These are phyloP conservation scores for Cercospora nicotianae DNA, from an alignment of 2,329 filamentous ascomycete species.

Conservation along the genomic window DNA sequence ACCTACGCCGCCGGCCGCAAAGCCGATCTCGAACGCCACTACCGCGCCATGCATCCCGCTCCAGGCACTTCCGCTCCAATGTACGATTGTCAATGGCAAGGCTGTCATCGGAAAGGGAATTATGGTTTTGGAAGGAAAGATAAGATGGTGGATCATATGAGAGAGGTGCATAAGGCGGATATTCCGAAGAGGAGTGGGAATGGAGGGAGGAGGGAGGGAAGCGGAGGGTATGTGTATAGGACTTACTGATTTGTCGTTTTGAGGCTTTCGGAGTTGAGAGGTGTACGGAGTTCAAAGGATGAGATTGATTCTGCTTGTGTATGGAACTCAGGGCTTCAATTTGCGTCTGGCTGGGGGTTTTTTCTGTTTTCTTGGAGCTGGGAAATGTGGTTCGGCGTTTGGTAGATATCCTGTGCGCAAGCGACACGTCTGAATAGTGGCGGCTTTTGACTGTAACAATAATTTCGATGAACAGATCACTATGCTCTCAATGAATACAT, in stretches of 20 bases:
- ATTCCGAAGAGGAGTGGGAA: conserved; percentile 39
- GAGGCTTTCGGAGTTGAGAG: too few species aligned
- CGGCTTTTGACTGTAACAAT: background rate
- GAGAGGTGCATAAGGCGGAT: conserved; percentile 56
- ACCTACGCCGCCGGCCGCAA: conserved; percentile 44
- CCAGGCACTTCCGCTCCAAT: conserved; percentile 32
- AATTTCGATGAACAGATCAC: background rate
- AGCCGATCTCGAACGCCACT: conserved; percentile 53
- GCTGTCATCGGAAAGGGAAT: conserved; percentile 46
- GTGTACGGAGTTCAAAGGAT: too few species aligned
- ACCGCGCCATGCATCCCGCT: conserved; percentile 48
- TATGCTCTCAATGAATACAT: background rate
- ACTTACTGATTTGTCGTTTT: too few species aligned
- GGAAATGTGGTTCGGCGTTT: background rate
- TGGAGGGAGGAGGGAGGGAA: background rate
- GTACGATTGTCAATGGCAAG: conserved; percentile 47
- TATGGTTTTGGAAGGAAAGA: conserved; percentile 58
- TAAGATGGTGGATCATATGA: conserved; percentile 58
- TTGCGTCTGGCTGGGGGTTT: too few species aligned
- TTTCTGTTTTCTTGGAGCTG: too few species aligned
- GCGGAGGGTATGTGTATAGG: background rate
- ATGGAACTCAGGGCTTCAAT: too few species aligned
- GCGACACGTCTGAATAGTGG: background rate
- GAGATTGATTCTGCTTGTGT: too few species aligned
- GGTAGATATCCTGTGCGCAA: background rate